phyloP scores from a whole-genome alignment of 106 monocot species.

The Amphibolis antarctica region DNA sequence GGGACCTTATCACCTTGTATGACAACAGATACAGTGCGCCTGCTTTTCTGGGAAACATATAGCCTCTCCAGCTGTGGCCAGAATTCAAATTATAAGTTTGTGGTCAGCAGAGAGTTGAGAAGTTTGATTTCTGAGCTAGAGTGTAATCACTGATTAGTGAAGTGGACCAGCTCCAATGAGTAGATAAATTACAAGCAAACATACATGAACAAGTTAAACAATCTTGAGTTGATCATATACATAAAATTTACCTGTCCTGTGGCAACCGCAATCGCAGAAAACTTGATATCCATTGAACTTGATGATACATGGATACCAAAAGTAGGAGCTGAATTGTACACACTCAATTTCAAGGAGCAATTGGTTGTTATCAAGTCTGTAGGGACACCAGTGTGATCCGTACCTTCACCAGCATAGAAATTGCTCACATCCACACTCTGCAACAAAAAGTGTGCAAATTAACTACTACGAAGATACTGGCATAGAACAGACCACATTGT shows the following conservation, averaged over 20 bases:
- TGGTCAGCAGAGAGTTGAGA: no score
- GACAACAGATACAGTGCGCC: constrained; percentile 29
- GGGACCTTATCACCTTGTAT: constrained; percentile 75
- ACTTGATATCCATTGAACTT: constrained; percentile 42
- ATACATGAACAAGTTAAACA: not conserved
- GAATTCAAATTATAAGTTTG: not conserved
- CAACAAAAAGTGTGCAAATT: not conserved
- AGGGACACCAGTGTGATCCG: constrained; percentile 72
- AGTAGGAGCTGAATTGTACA: constrained; percentile 71
- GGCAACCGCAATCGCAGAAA: constrained; percentile 63
- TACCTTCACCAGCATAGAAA: constrained; percentile 76
- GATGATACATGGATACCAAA: constrained; percentile 93
- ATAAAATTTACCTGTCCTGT: constrained; percentile 45
- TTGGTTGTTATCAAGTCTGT: constrained; percentile 84
- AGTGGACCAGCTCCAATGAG: no score
- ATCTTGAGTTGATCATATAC: not conserved
- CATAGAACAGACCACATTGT: no score
- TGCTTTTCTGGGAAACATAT: constrained; percentile 80
- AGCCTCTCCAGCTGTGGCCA: constrained; percentile 57
- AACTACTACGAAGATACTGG: no score
- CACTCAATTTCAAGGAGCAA: constrained; percentile 54
- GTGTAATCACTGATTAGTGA: no score
- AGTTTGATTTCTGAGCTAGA: no score
- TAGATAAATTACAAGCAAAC: not conserved
- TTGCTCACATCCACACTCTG: constrained; percentile 61